These are phyloP conservation scores for Neofusicoccum parvum DNA, from an alignment of 2,329 filamentous ascomycete genomes.

Conservation along the genomic window DNA sequence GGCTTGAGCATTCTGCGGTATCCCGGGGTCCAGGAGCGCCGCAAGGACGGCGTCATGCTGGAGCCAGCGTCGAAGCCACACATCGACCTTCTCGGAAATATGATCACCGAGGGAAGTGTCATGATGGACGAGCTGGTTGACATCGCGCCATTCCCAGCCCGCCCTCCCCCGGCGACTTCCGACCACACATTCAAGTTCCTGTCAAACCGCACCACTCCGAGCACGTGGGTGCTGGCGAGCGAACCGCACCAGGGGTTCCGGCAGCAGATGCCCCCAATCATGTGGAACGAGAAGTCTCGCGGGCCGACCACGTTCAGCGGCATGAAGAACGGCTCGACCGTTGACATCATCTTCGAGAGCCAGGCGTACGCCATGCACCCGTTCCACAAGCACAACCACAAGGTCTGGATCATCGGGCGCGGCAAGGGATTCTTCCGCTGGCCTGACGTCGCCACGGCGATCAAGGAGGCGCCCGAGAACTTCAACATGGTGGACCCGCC, in stretches of 20 bases:
- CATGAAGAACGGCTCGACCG: conserved; percentile 34
- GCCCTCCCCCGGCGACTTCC: conserved; percentile 22
- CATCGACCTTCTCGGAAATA: conserved; percentile 22
- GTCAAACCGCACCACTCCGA: conserved; percentile 23
- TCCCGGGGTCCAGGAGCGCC: conserved; percentile 18
- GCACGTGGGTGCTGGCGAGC: conserved; percentile 23
- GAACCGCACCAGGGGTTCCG: conserved; percentile 26
- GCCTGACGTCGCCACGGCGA: conserved; percentile 56
- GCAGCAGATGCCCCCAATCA: conserved; percentile 25
- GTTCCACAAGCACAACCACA: conserved; percentile 66
- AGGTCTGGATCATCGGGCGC: conserved; percentile 59
- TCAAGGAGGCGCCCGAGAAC: conserved; percentile 43
- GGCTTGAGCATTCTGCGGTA: conserved; percentile 56
- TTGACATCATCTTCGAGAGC: conserved; percentile 35
- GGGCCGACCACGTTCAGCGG: conserved; percentile 43
- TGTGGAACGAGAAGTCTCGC: conserved; percentile 25
- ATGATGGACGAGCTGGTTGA: conserved; percentile 24
- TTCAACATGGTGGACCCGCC: conserved; percentile 63
- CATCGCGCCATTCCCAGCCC: conserved; percentile 23
- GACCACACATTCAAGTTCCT: conserved; percentile 25
- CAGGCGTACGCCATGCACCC: conserved; percentile 56
- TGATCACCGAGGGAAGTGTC: conserved; percentile 17
- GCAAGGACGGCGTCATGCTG: not conserved
- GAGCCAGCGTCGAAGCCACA: conserved; percentile 19
- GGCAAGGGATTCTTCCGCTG: conserved; percentile 55